These are phyloP conservation scores for Chenopodium quinoa DNA, from an alignment of 148 eudicot species.

Conservation along the genomic window DNA sequence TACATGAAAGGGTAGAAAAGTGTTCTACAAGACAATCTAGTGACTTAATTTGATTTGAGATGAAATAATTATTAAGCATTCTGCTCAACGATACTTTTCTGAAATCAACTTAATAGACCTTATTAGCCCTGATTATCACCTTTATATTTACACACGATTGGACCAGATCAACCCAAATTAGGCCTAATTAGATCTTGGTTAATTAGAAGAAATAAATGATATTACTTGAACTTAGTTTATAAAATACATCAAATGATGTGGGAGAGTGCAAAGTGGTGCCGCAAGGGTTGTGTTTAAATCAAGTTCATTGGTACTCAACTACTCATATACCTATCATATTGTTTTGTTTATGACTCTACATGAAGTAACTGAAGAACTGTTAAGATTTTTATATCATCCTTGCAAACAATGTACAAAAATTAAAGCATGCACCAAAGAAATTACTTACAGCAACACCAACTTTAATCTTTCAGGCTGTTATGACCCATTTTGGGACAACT, in stretches of 20 bases:
- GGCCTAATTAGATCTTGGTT: too few relatives aligned
- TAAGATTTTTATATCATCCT: background rate
- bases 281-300: background rate
- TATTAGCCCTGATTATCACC: too few relatives aligned
- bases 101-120: too few relatives aligned
- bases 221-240: background rate
- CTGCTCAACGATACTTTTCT: background rate
- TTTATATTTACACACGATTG: too few relatives aligned
- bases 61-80: background rate
- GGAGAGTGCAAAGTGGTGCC: background rate
- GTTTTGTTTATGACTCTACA: background rate
- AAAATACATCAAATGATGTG: background rate
- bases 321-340: background rate
- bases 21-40: background rate
- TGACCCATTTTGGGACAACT: constrained; percentile 51
- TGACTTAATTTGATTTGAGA: background rate
- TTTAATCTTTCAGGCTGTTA: constrained; percentile 21
- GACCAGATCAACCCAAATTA: too few relatives aligned
- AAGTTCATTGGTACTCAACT: background rate
- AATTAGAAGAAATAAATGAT: background rate
- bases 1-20: background rate
- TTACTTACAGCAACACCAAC: constrained; percentile 9
- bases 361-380: background rate
- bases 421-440: background rate
- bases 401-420: background rate